Conservation (phyloP, 2,329 filamentous ascomycete genomes). For the Neocatenulostroma microsporum region DNA sequence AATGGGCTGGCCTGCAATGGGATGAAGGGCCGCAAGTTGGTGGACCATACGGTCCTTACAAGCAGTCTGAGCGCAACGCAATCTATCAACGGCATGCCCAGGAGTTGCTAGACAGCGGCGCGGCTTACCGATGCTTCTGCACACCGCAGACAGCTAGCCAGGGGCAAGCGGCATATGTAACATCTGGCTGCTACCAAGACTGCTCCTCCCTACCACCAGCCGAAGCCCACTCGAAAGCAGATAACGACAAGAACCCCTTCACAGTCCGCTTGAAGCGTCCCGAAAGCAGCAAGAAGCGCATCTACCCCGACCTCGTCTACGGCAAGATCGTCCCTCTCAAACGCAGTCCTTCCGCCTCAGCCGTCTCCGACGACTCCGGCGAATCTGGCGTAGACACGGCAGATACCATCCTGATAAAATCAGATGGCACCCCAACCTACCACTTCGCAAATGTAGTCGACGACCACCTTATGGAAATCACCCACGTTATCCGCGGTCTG, state of each 20-base stretch:
- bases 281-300: conserved; percentile 47
- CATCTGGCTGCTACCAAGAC: conserved; percentile 59
- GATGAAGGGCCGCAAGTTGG: conserved; percentile 85
- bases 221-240: conserved; percentile 64
- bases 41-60: conserved; percentile 77
- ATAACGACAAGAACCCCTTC: conserved; percentile 56
- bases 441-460: conserved; percentile 97
- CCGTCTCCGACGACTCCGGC: conserved; percentile 22
- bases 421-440: conserved; percentile 88
- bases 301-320: conserved; percentile 72
- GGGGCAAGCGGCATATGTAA: conserved; percentile 56
- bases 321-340: conserved; percentile 49
- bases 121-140: conserved; percentile 94
- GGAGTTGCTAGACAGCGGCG: conserved; percentile 58
- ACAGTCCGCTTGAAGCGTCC: conserved; percentile 68
- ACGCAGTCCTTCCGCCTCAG: conserved; percentile 21
- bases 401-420: conserved; percentile 85
- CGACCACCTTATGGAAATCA: conserved; percentile 91
- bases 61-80: conserved; percentile 72
- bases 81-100: conserved; percentile 66
- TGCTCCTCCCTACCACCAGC: conserved; percentile 60
- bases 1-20: conserved; percentile 86
- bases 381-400: conserved; percentile 49
- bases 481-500: conserved; percentile 86
- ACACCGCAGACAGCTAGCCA: conserved; percentile 42